A percentile compares a stretch with the other conserved stretches of the same genome.
Evolutionary conservation across 129 eudicot species (phyloP).

Genomic region (Mikania micrantha): DNA sequence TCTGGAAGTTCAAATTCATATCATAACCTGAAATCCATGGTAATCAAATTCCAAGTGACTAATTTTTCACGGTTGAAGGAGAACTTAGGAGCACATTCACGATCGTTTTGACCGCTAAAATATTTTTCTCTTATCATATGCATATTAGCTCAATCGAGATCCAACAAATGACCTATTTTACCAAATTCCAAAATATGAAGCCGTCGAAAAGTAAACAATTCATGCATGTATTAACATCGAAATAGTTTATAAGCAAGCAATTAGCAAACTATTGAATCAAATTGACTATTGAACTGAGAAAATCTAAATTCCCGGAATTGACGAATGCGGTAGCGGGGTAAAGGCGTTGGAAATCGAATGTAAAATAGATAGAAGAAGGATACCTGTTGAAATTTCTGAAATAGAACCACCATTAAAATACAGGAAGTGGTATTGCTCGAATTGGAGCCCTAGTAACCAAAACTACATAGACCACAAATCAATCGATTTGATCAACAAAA

Average conservation of each 20-base stretch:
- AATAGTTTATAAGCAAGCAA: background rate
- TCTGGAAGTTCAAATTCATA: background rate
- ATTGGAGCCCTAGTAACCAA: conserved; percentile 15
- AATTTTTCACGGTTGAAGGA: background rate
- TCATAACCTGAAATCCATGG: background rate
- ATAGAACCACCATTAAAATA: conserved; percentile 56
- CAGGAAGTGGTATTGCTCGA: background rate
- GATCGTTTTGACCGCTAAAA: background rate
- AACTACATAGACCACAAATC: no score
- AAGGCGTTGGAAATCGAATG: background rate
- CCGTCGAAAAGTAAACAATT: background rate
- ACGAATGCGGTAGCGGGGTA: background rate
- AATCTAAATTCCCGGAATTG: background rate
- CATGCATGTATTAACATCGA: background rate
- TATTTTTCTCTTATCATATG: background rate
- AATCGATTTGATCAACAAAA: no score
- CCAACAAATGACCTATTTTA: background rate
- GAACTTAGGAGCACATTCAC: no score
- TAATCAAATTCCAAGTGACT: background rate
- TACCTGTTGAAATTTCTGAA: conserved; percentile 83
- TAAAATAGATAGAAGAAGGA: background rate
- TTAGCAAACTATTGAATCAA: background rate
- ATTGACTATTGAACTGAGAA: background rate
- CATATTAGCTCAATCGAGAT: background rate
- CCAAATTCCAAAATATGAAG: background rate